Base-by-base conservation (phyloP, 1,284 basidiomycete species). In the Papiliotrema terrestris region DNA sequence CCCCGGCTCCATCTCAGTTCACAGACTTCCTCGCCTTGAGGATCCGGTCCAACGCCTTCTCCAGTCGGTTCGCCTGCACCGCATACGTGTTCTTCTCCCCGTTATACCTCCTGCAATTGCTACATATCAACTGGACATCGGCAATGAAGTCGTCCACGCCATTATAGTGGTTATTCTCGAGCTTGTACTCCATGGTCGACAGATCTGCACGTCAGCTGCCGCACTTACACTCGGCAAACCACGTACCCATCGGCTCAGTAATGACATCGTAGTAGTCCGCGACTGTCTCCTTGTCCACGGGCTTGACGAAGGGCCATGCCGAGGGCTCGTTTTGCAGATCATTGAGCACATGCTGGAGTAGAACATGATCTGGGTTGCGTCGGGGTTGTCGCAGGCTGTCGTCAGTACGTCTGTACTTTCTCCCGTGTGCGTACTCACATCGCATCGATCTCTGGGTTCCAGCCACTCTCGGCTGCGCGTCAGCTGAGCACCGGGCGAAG, bases 31-130 rank as follows among this genome's bases (percentile, higher is more conserved):
- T 67, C 57, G 78, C 78, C 68, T 75, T 74, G 56, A 79, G 48
- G 42, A 73, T 75, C 54, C 74, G 71, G 64, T 77, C 72, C 52
- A 79, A 51, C 22, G 69, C 67, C 62, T 77, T 75, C 66, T 96
- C 92, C 74, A 98, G 77, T 76, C 85, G 87, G 63, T 84, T 86
- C 9, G 93, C 94, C 63, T 88, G 87, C 78, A 88, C 91, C 55
- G 86, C 84, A 70, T 95, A 98, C 45, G 89, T 84, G 23, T 89
- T 88, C 39, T 82, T 83, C 63, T 90, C 87, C 1, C 87, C 86
- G 69, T 99, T 99, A 78, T 96, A 98, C 50, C 82, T 74, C 54
- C 87, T 82, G 76, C 94, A 98, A 69, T 99, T 99, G 68, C 91
- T 85, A 72, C 94, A 93, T 53, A 98, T 84, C 51, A 93, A 80